Conservation (phyloP, 1,139 yeast species). For the Hemisphaericaspora subhashii region DNA sequence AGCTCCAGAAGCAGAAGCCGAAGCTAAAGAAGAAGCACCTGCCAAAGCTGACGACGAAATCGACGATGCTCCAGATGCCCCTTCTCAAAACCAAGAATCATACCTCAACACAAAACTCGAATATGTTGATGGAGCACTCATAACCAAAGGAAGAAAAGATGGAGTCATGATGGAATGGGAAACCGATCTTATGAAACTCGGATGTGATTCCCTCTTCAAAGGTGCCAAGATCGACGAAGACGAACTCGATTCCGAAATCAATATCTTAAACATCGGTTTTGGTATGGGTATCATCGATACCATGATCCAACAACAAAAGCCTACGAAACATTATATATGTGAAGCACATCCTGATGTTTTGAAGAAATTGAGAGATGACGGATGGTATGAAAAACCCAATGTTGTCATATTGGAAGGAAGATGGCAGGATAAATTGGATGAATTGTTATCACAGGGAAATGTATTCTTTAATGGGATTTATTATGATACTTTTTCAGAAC, state of each 20-base stretch:
- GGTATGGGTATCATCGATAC: conserved; percentile 96
- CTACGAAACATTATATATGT: conserved; percentile 78
- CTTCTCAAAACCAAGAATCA: conserved; percentile 63
- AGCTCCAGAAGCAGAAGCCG: conserved; percentile 14
- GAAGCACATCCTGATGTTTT: conserved; percentile 96
- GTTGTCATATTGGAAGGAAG: conserved; percentile 81
- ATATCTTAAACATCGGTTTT: conserved; percentile 82
- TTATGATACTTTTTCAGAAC: conserved; percentile 92
- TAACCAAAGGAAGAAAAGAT: conserved; percentile 72
- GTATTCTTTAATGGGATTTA: conserved; percentile 86
- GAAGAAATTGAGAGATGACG: conserved; percentile 62
- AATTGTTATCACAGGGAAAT: conserved; percentile 59
- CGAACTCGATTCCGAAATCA: conserved; percentile 41
- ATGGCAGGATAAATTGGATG: conserved; percentile 84
- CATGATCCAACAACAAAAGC: conserved; percentile 60
- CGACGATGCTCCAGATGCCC: conserved; percentile 39
- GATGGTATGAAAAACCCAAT: conserved; percentile 78
- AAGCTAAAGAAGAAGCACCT: conserved; percentile 15
- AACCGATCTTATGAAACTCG: conserved; percentile 73
- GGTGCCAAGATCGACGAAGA: conserved; percentile 27
- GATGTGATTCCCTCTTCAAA: conserved; percentile 67
- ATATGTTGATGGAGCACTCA: conserved; percentile 68
- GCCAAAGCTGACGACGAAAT: conserved; percentile 1
- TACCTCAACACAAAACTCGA: conserved; percentile 68
- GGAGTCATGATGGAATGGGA: conserved; percentile 99